phyloP scores from a whole-genome alignment of 495 filamentous ascomycete species.

The Lichenothelia convexa region DNA sequence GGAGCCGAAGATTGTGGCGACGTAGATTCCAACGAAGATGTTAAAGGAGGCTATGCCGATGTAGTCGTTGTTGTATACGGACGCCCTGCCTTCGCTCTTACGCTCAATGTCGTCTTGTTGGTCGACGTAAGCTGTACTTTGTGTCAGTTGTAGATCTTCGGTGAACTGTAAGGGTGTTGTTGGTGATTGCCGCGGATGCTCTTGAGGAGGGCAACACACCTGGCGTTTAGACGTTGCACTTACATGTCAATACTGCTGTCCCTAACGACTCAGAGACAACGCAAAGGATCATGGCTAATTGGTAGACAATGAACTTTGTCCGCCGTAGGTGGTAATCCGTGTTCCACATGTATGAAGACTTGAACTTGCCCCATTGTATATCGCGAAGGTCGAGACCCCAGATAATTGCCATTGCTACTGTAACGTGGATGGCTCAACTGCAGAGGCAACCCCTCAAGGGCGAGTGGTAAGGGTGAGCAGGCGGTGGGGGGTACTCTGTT shows the following conservation, averaged over 20 bases:
- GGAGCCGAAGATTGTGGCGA: slow-evolving; percentile 33
- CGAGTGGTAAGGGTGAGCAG: not conserved
- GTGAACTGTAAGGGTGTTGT: not conserved
- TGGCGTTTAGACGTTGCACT: too few species aligned
- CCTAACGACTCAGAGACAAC: slow-evolving; percentile 32
- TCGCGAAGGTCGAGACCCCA: slow-evolving; percentile 34
- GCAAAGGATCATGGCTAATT: slow-evolving; percentile 33
- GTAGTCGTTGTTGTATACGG: slow-evolving; percentile 29
- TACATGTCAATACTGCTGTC: slow-evolving; percentile 30
- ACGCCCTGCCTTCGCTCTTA: slow-evolving; percentile 13
- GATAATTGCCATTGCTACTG: slow-evolving; percentile 25
- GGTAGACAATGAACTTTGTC: slow-evolving; percentile 36
- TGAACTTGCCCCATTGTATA: slow-evolving; percentile 34
- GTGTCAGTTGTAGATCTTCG: not conserved
- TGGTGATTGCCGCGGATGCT: not conserved
- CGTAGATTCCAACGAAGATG: slow-evolving; percentile 34
- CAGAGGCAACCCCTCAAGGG: not conserved
- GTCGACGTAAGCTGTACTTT: slow-evolving; percentile 33
- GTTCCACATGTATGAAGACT: slow-evolving; percentile 31
- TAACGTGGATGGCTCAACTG: not conserved
- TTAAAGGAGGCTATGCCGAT: slow-evolving; percentile 31
- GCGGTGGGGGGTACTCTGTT: not conserved
- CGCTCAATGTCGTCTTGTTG: slow-evolving; percentile 25
- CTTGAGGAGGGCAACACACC: slow-evolving; percentile 13
- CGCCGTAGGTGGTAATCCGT: slow-evolving; percentile 29